Base-by-base conservation (phyloP, 176 grass and related monocot genomes). In the Musa itinerans region DNA sequence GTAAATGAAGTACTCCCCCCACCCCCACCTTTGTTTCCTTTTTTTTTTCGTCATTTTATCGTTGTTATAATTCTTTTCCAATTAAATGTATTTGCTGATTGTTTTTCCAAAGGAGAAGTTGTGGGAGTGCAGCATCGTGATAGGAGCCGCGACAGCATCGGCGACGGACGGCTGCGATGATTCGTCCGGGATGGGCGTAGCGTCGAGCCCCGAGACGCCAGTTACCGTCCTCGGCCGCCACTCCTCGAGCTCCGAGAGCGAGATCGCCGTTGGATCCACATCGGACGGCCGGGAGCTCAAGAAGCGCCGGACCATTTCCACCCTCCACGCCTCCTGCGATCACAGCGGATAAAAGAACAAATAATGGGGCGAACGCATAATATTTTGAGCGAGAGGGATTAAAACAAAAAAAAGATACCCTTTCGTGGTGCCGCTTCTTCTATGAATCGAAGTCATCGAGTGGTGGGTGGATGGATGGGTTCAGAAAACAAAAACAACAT, bases 1-100 rank as follows among this genome's bases (percentile, higher is more conserved):
- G 88, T 99, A 94, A 91, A 99, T 94, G 86, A 92, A 80, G 95
- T 99, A 74, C 43, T 11, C 70, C 10, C 50, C 74, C 25, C 71
- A 27, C 26, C 26, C 26, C 26, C 26, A 27, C 54, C 55, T 76
- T 81, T 74, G 11, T 12, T 6, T 67, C 58, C 11, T 50, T 16
- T 65, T 15, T 2, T 2, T 12, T 19, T 8, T 78, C 43, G 10
- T 19, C 63, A 9, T 13, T 22, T 25, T 65, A 10, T 71, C 20
- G 12, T 68, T 8, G 2, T 3, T 3, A 12, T 2, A 1, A 5
- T 55, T 19, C 11, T 53, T 25, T 78, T 56, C 43, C 9, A 9
- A 71, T 29, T 23, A 24, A 29, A 11, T 69, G 76, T 49, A 11
- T 49, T 19, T 24, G 14, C 9, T 22, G 1, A 15, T 22, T n/a